These are phyloP conservation scores for Amaranthus cruentus DNA, from an alignment of 148 eudicot genomes.

Conservation along the genomic window DNA sequence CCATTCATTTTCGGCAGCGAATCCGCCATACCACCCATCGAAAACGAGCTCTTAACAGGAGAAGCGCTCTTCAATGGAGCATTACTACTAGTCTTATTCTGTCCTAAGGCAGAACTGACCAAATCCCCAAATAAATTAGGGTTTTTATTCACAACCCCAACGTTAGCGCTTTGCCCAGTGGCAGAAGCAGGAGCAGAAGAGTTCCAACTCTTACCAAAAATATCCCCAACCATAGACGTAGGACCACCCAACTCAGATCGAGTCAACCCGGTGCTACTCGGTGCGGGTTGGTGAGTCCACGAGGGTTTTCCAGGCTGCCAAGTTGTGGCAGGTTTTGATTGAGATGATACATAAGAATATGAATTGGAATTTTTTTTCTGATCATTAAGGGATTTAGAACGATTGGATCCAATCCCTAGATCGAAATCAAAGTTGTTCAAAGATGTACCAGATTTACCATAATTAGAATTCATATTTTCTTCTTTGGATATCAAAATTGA, in stretches of 20 bases:
- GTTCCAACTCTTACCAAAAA: constrained; percentile 74
- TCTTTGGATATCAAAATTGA: neutral
- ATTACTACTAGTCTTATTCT: constrained; percentile 40
- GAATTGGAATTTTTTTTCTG: constrained; percentile 48
- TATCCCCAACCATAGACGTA: constrained; percentile 85
- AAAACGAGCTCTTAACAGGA: constrained; percentile 40
- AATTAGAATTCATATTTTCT: constrained; percentile 56
- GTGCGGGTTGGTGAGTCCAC: constrained; percentile 81
- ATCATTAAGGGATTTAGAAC: constrained; percentile 51
- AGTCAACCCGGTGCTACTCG: constrained; percentile 31
- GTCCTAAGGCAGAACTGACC: constrained; percentile 60
- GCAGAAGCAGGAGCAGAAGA: constrained; percentile 29
- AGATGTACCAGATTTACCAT: constrained; percentile 29
- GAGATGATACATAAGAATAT: constrained; percentile 16
- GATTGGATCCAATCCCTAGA: constrained; percentile 56
- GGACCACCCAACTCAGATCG: constrained; percentile 52
- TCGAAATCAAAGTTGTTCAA: constrained; percentile 63
- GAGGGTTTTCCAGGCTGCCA: constrained; percentile 73
- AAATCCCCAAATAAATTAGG: constrained; percentile 86
- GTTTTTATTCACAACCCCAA: constrained; percentile 75
- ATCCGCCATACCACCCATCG: constrained; percentile 59
- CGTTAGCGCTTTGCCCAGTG: constrained; percentile 16
- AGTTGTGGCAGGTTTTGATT: constrained; percentile 29
- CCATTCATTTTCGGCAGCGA: constrained; percentile 49
- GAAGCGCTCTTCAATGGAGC: constrained; percentile 63